Evolutionary conservation across 1,139 yeast genomes (phyloP), one percentile per base, ranked within the genome.

Genomic region (Geotrichum histeridarum): DNA sequence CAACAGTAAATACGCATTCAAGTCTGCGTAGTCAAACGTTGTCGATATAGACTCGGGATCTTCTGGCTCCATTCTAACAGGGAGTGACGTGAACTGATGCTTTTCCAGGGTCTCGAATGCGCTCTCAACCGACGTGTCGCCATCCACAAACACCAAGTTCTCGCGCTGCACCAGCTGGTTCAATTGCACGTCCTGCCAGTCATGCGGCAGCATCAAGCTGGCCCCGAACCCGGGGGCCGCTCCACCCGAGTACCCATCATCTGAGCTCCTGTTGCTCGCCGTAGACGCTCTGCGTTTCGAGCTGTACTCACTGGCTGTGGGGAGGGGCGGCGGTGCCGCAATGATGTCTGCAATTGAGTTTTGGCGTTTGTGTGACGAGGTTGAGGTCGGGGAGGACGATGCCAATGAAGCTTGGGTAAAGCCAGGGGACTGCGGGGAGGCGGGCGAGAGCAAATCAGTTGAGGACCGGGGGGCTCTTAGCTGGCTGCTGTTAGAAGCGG

Each of bases 21-120:
- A 77, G 70, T 93, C 98, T 33, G 94, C 81, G 70, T 89, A 93
- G 70, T 93, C 98, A 70, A 93, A 93, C 0, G 96, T 86, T 55
- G 67, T 66, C 64, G 94, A 86, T 61, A 84, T 80, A 61, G 83
- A 73, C 63, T 80, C 85, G 4, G 27, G 27, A 37, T 59, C 50
- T 12, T 57, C 65, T 2, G 61, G 54, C 31, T 38, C 36, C 42
- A 35, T 42, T 41, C 44, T 59, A 66, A 93, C 95, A 0, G 98
- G 98, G 54, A 93, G 74, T 35, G 94, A 84, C 1, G 97, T 91
- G 65, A 93, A 78, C 59, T 86, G 83, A 69, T 90, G 79, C 41
- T 77, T 71, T 48, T 79, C 77, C 64, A 93, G 76, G 2, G 84
- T 83, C 64, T 89, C 90, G 72, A 88, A 93, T 1, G 98, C 96